Conservation (phyloP, 179 eudicot genomes). For the Dionaea muscipula region DNA sequence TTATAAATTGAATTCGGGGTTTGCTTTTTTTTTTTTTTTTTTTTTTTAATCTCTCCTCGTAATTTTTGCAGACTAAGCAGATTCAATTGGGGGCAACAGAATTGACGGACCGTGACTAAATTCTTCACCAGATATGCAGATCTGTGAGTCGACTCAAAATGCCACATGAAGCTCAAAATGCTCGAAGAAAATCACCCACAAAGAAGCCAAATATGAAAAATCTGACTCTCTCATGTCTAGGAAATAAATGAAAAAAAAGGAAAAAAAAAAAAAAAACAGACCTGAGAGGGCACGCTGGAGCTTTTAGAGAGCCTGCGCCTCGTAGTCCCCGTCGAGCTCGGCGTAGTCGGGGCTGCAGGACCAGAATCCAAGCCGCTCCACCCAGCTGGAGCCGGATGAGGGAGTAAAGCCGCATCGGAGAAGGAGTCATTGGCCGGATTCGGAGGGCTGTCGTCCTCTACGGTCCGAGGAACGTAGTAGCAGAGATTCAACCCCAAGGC, state of each 20-base stretch:
- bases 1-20: too few species aligned
- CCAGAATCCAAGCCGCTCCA: slow-evolving; percentile 2
- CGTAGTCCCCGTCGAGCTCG: slow-evolving; percentile 10
- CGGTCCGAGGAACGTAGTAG: slow-evolving; percentile 29
- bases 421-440: slow-evolving; percentile 25
- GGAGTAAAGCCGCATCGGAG: slow-evolving; percentile 37
- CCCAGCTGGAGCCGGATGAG: slow-evolving; percentile 10
- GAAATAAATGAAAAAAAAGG: neutral
- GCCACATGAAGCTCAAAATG: too few species aligned
- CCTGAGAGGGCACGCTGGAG: slow-evolving; percentile 21
- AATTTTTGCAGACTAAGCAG: too few species aligned
- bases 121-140: too few species aligned
- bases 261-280: neutral
- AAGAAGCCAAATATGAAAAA: slow-evolving; percentile 1
- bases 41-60: too few species aligned
- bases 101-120: too few species aligned
- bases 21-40: too few species aligned
- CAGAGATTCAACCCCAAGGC: slow-evolving; percentile 57
- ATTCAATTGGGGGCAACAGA: too few species aligned
- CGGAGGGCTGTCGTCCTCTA: slow-evolving; percentile 17
- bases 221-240: too few species aligned
- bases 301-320: slow-evolving; percentile 17
- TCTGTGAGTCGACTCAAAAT: too few species aligned
- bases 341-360: slow-evolving; percentile 2
- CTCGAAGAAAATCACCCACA: too few species aligned